These are phyloP conservation scores for Penicillium occitanis DNA, from an alignment of 2,329 filamentous ascomycete genomes.

Conservation along the genomic window DNA sequence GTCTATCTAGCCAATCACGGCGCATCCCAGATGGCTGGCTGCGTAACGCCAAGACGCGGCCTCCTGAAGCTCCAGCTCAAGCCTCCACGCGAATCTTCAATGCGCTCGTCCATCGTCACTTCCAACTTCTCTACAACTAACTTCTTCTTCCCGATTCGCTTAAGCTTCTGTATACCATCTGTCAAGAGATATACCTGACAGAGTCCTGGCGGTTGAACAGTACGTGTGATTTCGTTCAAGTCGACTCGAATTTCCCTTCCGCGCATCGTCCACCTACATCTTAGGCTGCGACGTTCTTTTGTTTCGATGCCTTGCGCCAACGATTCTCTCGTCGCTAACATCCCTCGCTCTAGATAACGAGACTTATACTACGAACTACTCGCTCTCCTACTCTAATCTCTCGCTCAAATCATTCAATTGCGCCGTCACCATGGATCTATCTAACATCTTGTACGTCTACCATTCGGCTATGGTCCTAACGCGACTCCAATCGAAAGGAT, in stretches of 20 bases:
- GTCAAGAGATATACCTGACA: not conserved
- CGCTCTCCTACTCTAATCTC: not conserved
- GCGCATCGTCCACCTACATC: not conserved
- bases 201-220: not conserved
- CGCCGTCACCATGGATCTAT: slow-evolving; percentile 72
- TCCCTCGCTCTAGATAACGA: not conserved
- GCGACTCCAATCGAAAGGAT: not conserved
- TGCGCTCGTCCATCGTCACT: not conserved
- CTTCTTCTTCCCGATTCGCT: not conserved
- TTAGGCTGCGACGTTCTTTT: slow-evolving; percentile 17
- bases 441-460: slow-evolving; percentile 77
- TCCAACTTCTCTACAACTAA: not conserved
- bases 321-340: not conserved
- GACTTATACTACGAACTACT: not conserved
- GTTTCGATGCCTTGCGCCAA: not conserved
- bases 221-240: not conserved
- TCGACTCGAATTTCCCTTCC: not conserved
- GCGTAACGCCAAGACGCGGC: slow-evolving; percentile 15
- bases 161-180: not conserved
- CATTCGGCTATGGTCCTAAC: slow-evolving; percentile 6
- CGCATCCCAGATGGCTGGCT: not conserved
- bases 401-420: not conserved
- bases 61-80: slow-evolving; percentile 18
- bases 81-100: not conserved
- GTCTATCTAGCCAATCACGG: not conserved